Conservation (phyloP, 2,329 filamentous ascomycete species). For the Parastagonospora avenae region DNA sequence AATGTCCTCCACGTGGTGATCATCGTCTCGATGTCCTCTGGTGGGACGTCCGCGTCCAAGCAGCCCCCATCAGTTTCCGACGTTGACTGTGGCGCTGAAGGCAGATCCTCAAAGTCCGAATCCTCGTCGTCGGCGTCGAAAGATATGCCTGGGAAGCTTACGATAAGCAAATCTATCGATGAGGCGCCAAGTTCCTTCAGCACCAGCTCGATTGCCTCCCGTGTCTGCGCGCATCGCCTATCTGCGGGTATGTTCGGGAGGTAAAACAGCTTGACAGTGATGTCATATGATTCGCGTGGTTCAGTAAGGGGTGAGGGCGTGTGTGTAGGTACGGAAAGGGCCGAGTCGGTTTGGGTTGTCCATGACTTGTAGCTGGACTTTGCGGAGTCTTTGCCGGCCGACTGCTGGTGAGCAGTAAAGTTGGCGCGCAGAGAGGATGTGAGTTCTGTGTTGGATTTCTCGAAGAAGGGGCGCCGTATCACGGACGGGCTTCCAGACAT, state of each 20-base stretch:
- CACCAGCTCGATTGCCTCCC: slow-evolving; percentile 80
- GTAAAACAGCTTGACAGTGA: slow-evolving; percentile 95
- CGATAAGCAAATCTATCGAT: slow-evolving; percentile 84
- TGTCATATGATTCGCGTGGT: slow-evolving; percentile 84
- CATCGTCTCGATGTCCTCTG: slow-evolving; percentile 63
- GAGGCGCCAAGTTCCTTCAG: slow-evolving; percentile 76
- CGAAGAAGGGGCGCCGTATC: slow-evolving; percentile 75
- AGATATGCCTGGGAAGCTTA: slow-evolving; percentile 89
- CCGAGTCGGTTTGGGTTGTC: slow-evolving; percentile 62
- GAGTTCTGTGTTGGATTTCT: slow-evolving; percentile 91
- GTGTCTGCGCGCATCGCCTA: slow-evolving; percentile 71
- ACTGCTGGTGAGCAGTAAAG: slow-evolving; percentile 71
- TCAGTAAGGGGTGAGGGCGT: slow-evolving; percentile 74
- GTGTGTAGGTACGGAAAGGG: slow-evolving; percentile 78
- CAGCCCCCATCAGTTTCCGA: slow-evolving; percentile 52
- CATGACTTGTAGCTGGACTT: slow-evolving; percentile 60
- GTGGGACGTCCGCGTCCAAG: slow-evolving; percentile 39
- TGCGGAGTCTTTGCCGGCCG: slow-evolving; percentile 34
- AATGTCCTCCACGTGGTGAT: slow-evolving; percentile 72
- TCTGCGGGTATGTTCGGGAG: slow-evolving; percentile 71
- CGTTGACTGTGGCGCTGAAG: slow-evolving; percentile 26
- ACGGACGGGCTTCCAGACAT: slow-evolving; percentile 84
- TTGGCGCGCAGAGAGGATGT: slow-evolving; percentile 86
- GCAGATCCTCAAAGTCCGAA: slow-evolving; percentile 63
- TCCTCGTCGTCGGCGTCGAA: slow-evolving; percentile 93